Percentiles rank a stretch among this genome's conserved stretches.
Evolutionary conservation across 2,329 filamentous ascomycete genomes (phyloP).

Genomic region (Fusarium sp.): DNA sequence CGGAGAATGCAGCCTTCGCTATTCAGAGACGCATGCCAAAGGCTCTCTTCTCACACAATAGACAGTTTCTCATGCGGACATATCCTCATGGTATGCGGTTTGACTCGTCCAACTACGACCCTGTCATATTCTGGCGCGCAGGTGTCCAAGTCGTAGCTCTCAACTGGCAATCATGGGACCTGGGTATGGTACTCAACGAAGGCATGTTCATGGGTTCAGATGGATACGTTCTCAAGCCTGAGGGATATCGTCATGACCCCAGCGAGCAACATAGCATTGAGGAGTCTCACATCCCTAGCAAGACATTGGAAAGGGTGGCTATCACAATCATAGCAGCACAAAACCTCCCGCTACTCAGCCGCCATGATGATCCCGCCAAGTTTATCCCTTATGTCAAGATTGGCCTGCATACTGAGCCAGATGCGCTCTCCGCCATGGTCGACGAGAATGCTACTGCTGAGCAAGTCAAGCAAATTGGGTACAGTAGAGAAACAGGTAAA

Average conservation of each 20-base stretch:
- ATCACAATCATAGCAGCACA: constrained; percentile 5
- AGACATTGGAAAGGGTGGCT: not conserved
- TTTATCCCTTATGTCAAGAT: constrained; percentile 14
- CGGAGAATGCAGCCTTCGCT: constrained; percentile 76
- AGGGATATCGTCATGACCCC: constrained; percentile 60
- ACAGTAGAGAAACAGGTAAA: not conserved
- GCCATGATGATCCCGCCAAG: not conserved
- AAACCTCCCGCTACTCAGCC: not conserved
- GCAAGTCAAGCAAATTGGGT: not conserved
- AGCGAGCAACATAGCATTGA: rapidly evolving
- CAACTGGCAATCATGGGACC: constrained; percentile 95
- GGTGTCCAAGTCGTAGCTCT: constrained; percentile 97
- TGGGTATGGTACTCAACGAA: constrained; percentile 94
- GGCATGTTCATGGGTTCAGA: constrained; percentile 91
- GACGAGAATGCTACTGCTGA: not conserved
- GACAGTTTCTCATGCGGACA: constrained; percentile 85
- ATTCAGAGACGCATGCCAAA: constrained; percentile 68
- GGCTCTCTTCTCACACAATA: constrained; percentile 86
- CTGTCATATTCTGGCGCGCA: constrained; percentile 87
- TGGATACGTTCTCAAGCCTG: constrained; percentile 87
- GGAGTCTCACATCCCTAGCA: not conserved
- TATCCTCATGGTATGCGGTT: constrained; percentile 84
- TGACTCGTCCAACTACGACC: constrained; percentile 91
- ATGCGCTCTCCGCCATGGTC: not conserved
- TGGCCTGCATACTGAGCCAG: not conserved